Evolutionary conservation across 208 protist species (phyloP).

Genomic region (Wallacemonas collosoma): DNA sequence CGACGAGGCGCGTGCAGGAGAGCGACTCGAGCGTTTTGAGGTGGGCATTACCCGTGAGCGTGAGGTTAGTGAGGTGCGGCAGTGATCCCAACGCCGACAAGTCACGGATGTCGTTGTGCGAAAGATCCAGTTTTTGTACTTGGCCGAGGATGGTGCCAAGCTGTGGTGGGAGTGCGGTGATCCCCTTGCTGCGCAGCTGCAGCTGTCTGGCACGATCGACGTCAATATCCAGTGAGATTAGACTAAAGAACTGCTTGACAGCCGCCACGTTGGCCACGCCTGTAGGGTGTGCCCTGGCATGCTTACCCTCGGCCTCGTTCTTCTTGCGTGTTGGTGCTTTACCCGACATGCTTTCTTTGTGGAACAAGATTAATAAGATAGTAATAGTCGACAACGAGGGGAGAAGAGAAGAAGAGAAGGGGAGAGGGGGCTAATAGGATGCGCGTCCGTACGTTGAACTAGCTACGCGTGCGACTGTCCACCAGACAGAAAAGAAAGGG

Average conservation of each 20-base stretch:
- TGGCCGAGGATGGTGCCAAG: constrained; percentile 56
- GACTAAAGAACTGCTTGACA: constrained; percentile 56
- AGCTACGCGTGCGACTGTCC: too few species aligned
- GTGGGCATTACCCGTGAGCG: constrained; percentile 48
- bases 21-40: constrained; percentile 54
- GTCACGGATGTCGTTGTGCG: constrained; percentile 57
- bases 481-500: too few species aligned
- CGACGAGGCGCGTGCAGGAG: constrained; percentile 45
- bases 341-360: background rate
- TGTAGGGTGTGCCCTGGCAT: background rate
- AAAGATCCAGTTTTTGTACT: constrained; percentile 73
- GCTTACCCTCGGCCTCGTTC: background rate
- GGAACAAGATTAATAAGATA: too few species aligned
- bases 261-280: constrained; percentile 3
- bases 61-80: constrained; percentile 66
- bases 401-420: background rate
- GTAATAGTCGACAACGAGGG: background rate
- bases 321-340: background rate
- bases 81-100: constrained; percentile 46
- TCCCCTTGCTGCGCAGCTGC: constrained; percentile 38
- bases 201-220: constrained; percentile 65
- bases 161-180: constrained; percentile 47
- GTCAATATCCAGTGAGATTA: constrained; percentile 80
- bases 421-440: background rate
- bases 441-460: too few species aligned